phyloP scores from a whole-genome alignment of 495 filamentous ascomycete genomes.

The Neurospora sp. region DNA sequence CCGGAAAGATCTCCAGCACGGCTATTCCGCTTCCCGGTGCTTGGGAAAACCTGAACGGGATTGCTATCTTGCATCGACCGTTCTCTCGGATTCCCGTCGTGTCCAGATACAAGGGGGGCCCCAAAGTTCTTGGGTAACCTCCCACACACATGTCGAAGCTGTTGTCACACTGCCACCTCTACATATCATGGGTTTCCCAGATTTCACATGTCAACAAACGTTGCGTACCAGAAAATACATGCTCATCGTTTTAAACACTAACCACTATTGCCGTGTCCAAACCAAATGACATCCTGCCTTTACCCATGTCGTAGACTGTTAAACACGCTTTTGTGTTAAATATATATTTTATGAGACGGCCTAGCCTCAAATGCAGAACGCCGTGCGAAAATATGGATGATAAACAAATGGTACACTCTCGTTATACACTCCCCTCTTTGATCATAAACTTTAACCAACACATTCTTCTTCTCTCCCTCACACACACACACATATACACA shows the following conservation, averaged over 20 bases:
- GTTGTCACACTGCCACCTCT: neutral
- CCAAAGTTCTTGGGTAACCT: neutral
- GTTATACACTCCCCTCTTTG: neutral
- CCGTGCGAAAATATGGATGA: slow-evolving; percentile 2
- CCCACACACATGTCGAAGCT: neutral
- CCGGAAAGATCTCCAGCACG: neutral
- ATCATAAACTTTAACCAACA: neutral
- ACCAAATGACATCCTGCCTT: neutral
- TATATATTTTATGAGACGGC: slow-evolving; percentile 5
- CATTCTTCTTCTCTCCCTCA: neutral
- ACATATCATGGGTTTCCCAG: neutral
- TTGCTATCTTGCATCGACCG: neutral
- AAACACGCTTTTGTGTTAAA: slow-evolving; percentile 7
- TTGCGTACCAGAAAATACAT: neutral
- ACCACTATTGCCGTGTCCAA: neutral
- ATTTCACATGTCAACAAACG: neutral
- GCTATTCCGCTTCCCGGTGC: neutral
- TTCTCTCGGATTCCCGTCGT: neutral
- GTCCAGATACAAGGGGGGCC: neutral
- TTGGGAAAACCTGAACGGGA: neutral
- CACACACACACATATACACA: neutral
- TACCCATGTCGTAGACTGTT: neutral
- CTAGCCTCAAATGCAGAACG: slow-evolving; percentile 8
- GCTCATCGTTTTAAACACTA: neutral
- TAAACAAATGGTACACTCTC: neutral